Evolutionary conservation across 2,329 filamentous ascomycete species (phyloP).

Genomic region (Ceratocystis eucalypticola): DNA sequence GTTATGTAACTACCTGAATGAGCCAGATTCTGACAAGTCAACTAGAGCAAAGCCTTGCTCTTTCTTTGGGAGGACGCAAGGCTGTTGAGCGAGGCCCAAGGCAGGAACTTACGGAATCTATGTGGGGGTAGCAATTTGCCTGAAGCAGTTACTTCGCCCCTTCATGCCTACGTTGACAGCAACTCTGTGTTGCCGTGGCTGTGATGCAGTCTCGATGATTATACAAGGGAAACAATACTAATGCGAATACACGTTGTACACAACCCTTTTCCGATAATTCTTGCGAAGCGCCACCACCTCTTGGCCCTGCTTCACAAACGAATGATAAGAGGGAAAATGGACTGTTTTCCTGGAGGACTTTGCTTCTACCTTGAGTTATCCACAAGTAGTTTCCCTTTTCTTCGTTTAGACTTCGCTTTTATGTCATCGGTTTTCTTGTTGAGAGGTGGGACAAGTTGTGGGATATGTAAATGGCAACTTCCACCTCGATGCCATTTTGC

Average conservation of each 20-base stretch:
- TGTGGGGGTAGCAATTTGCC: neutral
- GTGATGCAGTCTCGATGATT: neutral
- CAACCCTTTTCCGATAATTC: neutral
- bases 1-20: neutral
- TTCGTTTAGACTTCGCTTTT: slow-evolving; percentile 1
- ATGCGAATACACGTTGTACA: neutral
- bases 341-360: neutral
- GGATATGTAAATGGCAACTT: neutral
- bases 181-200: neutral
- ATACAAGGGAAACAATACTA: neutral
- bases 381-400: neutral
- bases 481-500: neutral
- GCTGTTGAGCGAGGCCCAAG: neutral
- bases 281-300: neutral
- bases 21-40: neutral
- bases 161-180: neutral
- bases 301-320: neutral
- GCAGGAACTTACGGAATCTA: neutral
- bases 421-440: neutral
- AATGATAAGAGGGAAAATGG: neutral
- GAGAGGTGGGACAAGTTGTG: neutral
- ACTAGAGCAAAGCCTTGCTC: neutral
- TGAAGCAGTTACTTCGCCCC: neutral
- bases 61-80: neutral
- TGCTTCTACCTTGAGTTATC: neutral